Conservation (phyloP, 306 rosid species). For the Prunus campanulata region DNA sequence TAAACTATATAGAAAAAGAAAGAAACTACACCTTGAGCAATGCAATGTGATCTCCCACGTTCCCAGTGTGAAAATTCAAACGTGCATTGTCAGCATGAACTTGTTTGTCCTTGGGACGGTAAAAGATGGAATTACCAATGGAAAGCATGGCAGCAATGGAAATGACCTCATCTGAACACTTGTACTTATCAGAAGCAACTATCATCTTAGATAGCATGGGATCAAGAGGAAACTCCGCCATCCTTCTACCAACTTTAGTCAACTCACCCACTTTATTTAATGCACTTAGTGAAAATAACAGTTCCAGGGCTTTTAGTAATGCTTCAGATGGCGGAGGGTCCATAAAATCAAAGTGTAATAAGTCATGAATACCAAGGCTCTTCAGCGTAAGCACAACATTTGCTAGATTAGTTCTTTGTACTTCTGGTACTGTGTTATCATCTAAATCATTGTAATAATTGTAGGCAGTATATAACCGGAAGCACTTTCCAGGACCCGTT, state of each 20-base stretch:
- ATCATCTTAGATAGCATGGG: constrained; percentile 92
- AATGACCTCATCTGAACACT: constrained; percentile 83
- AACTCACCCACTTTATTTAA: constrained; percentile 82
- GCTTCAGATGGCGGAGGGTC: constrained; percentile 99
- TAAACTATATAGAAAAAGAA: constrained; percentile 9
- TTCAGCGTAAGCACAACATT: constrained; percentile 83
- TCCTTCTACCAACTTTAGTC: constrained; percentile 84
- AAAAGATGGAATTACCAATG: constrained; percentile 85
- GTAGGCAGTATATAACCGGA: constrained; percentile 74
- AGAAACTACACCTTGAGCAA: constrained; percentile 59
- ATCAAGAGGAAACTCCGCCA: constrained; percentile 98
- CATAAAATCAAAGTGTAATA: constrained; percentile 86
- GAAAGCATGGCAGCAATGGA: constrained; percentile 94
- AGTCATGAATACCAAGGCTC: constrained; percentile 88
- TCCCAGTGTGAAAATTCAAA: constrained; percentile 84
- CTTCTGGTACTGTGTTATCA: constrained; percentile 88
- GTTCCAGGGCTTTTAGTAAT: constrained; percentile 82
- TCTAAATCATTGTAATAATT: constrained; percentile 74
- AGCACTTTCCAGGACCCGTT: constrained; percentile 98
- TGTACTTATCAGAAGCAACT: constrained; percentile 86
- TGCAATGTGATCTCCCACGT: constrained; percentile 91
- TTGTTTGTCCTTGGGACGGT: constrained; percentile 99
- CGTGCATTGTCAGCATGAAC: constrained; percentile 97
- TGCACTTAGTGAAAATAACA: constrained; percentile 83
- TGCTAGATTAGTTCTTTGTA: constrained; percentile 90